Evolutionary conservation across 371 early-diverging fungal genomes (phyloP), one percentile per base, ranked within the genome.

Genomic region (Massospora cicadina): DNA sequence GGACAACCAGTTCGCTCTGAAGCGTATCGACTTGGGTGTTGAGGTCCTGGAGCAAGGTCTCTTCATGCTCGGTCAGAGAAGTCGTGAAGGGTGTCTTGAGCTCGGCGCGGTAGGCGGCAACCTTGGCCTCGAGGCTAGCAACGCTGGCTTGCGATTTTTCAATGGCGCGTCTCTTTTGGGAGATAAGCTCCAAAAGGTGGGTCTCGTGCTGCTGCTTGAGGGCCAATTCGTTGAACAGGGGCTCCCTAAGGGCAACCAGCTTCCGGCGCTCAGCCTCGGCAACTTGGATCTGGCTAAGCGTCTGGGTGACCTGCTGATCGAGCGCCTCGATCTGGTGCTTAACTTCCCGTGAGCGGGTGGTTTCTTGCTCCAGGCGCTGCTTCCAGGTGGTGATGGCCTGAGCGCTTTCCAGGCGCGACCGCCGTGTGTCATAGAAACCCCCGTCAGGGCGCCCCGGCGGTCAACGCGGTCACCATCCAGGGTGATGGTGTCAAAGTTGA

Each of bases 391-490:
- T 77, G 62, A 76, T 69, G 12, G 60, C 69, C 63, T 81, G 79
- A 43, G 84, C 84, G 0, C 87, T 79, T 57, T 83, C 85, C 17
- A 96, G 71, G n/a, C 91, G 81, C 5, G 92, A 86, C 28, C 81
- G 76, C 27, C 82, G 79, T 30, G 73, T 75, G 69, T 91, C 95
- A 57, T 80, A 75, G 69, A 80, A 95, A 54, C 98, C 98, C 98
- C 98, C 26, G 88, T 84, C 31, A 98, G 76, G 1, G 91, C 90
- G 55, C 98, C 98, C 68, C 89, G 90, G 23, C 89, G 79, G 67
- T 96, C 97, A 2, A 91, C 90, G 24, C 91, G 87, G 69, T 95
- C 96, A 61, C 86, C 95, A 60, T 92, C 91, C 31, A 94, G 71
- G 0, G 96, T 96, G 13, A 98, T 90, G 0, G 87, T 89, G 10